phyloP scores from a whole-genome alignment of 192 early-diverging fungal species.

The Coemansia brasiliensis region DNA sequence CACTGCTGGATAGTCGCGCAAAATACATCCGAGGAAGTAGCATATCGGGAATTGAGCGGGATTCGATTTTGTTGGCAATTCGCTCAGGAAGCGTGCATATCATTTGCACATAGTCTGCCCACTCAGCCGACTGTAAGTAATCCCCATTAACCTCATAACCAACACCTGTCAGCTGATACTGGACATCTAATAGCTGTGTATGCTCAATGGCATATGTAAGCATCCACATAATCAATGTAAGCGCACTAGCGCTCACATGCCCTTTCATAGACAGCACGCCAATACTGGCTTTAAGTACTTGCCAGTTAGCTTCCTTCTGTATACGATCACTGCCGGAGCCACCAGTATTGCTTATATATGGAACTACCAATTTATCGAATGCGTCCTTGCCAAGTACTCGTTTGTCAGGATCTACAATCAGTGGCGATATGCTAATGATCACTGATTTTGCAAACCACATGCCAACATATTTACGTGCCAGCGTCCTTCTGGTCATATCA shows the following conservation, averaged over 20 bases:
- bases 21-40: conserved; percentile 28
- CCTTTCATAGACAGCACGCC: conserved; percentile 2
- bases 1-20: conserved; percentile 16
- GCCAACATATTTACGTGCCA: conserved; percentile 14
- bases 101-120: conserved; percentile 32
- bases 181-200: background rate
- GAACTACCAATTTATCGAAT: conserved; percentile 2
- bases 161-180: background rate
- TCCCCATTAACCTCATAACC: background rate
- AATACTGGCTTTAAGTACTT: background rate
- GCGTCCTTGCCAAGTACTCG: background rate
- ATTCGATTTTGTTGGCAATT: conserved; percentile 32
- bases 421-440: conserved; percentile 6
- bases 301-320: background rate
- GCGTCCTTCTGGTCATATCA: background rate
- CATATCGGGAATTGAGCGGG: conserved; percentile 18
- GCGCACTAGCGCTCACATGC: background rate
- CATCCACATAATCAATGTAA: background rate
- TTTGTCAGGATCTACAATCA: background rate
- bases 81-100: conserved; percentile 37
- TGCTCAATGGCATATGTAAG: background rate
- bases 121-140: background rate
- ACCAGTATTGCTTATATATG: conserved; percentile 1
- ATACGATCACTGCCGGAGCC: background rate
- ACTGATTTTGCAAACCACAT: conserved; percentile 35